phyloP scores from a whole-genome alignment of 1,284 basidiomycete genomes.

The Laetiporus sulphureus region DNA sequence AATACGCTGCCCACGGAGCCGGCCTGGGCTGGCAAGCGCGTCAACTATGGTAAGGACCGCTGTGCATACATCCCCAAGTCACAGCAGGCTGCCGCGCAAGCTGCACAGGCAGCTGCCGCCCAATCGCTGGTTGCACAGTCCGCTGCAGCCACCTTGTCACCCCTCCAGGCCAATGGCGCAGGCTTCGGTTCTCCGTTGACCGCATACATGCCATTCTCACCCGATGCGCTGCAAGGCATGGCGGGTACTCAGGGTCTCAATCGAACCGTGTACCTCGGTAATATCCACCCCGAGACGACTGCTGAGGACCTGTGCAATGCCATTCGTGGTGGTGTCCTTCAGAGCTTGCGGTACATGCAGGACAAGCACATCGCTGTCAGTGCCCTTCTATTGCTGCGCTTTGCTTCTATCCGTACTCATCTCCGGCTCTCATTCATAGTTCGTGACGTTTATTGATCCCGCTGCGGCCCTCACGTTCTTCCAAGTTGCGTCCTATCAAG shows the following conservation, averaged over 20 bases:
- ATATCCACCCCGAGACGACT: slow-evolving; percentile 90
- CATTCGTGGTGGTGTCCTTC: slow-evolving; percentile 86
- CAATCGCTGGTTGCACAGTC: slow-evolving; percentile 69
- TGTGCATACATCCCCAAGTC: slow-evolving; percentile 92
- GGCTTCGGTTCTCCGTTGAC: slow-evolving; percentile 41
- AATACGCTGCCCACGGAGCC: slow-evolving; percentile 84
- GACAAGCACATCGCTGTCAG: slow-evolving; percentile 91
- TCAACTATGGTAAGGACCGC: slow-evolving; percentile 93
- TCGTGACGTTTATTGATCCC: slow-evolving; percentile 87
- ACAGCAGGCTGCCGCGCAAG: slow-evolving; percentile 78
- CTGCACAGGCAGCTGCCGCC: slow-evolving; percentile 76
- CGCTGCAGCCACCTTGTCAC: slow-evolving; percentile 32
- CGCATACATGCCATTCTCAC: slow-evolving; percentile 53
- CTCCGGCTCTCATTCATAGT: slow-evolving; percentile 37
- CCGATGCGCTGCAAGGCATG: slow-evolving; percentile 37
- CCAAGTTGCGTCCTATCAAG: slow-evolving; percentile 83
- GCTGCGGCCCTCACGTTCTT: slow-evolving; percentile 87
- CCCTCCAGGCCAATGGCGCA: slow-evolving; percentile 23
- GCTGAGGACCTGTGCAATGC: slow-evolving; percentile 92
- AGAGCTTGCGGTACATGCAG: slow-evolving; percentile 86
- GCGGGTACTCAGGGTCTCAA: slow-evolving; percentile 57
- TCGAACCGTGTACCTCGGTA: slow-evolving; percentile 88
- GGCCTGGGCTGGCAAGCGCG: slow-evolving; percentile 88
- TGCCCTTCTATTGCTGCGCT: slow-evolving; percentile 14
- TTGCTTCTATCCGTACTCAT: background rate